Conservation (phyloP, 495 filamentous ascomycete species). For the Talaromyces wortmannii region DNA sequence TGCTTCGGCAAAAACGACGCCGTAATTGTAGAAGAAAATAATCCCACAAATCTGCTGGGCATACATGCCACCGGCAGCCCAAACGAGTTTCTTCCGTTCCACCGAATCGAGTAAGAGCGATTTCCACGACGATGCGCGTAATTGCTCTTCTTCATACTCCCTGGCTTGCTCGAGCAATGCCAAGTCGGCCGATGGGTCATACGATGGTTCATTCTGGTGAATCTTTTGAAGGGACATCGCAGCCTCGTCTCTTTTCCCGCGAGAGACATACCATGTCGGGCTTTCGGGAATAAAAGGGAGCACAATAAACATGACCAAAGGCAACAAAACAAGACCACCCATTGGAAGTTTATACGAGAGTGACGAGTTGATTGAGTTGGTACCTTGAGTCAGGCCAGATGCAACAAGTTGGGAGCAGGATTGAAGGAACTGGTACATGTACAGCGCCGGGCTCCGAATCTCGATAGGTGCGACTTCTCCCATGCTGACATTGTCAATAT, state of each 20-base stretch:
- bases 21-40: conserved; percentile 31
- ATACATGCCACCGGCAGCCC: conserved; percentile 23
- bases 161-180: conserved; percentile 11
- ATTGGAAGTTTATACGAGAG: conserved; percentile 26
- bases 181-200: conserved; percentile 21
- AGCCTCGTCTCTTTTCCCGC: conserved; percentile 14
- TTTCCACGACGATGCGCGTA: conserved; percentile 16
- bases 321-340: conserved; percentile 23
- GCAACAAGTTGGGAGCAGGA: conserved; percentile 26
- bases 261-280: conserved; percentile 24
- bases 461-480: conserved; percentile 25
- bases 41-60: conserved; percentile 34
- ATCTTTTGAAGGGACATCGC: conserved; percentile 20
- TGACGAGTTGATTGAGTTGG: conserved; percentile 14
- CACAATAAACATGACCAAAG: conserved; percentile 18
- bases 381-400: conserved; percentile 24
- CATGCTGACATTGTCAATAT: conserved; percentile 4
- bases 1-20: conserved; percentile 28
- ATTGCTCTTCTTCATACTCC: conserved; percentile 12
- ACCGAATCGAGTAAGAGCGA: conserved; percentile 22
- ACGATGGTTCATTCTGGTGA: conserved; percentile 16
- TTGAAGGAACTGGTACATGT: conserved; percentile 31
- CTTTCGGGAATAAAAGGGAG: conserved; percentile 27
- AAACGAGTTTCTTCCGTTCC: conserved; percentile 29
- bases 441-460: conserved; percentile 27